Evolutionary conservation across 495 filamentous ascomycete species (phyloP).

Genomic region (Aspergillus avenaceus): DNA sequence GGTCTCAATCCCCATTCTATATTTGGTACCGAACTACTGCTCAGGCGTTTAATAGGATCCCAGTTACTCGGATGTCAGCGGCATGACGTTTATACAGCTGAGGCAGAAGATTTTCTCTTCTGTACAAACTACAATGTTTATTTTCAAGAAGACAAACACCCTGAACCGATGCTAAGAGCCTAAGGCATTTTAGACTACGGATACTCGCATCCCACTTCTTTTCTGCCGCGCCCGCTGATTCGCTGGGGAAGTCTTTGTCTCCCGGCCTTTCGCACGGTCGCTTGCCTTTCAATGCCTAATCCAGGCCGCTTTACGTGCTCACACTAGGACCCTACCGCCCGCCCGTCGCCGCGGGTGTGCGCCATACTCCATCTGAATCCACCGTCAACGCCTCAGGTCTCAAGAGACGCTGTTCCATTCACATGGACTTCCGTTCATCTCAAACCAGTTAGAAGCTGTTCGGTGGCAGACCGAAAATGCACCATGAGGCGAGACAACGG

Average conservation of each 20-base stretch:
- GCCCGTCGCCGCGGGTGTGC: slow-evolving; percentile 11
- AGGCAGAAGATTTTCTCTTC: no score
- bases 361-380: slow-evolving; percentile 8
- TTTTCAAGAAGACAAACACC: no score
- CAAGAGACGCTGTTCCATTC: slow-evolving; percentile 1
- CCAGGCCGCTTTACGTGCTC: not conserved
- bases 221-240: slow-evolving; percentile 8
- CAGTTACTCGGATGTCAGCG: not conserved
- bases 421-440: slow-evolving; percentile 1
- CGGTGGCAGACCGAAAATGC: slow-evolving; percentile 1
- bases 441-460: not conserved
- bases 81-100: no score
- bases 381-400: slow-evolving; percentile 6
- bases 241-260: slow-evolving; percentile 3
- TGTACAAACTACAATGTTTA: no score
- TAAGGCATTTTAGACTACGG: not conserved
- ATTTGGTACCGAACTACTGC: not conserved
- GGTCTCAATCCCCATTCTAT: not conserved
- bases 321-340: slow-evolving; percentile 3
- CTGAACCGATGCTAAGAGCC: not conserved
- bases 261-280: slow-evolving; percentile 10
- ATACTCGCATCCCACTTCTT: not conserved
- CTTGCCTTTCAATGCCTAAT: slow-evolving; percentile 1
- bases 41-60: not conserved
- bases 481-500: slow-evolving; percentile 7